Percentiles rank a stretch among this genome's conserved stretches.
phyloP scores from a whole-genome alignment of 2,329 filamentous ascomycete genomes.

The Fusarium compactum region DNA sequence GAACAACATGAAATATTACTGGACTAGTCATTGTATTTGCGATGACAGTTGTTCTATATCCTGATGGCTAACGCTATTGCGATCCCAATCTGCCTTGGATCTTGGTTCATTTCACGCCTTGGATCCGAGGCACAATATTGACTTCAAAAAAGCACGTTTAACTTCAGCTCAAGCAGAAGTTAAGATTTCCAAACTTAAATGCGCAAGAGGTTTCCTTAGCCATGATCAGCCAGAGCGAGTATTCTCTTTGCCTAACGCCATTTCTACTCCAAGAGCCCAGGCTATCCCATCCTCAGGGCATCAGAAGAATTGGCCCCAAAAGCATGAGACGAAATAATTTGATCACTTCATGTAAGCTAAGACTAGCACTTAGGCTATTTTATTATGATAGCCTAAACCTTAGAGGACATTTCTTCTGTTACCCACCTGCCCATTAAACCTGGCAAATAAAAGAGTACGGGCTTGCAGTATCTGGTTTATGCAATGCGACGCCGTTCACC shows the following conservation, averaged over 20 bases:
- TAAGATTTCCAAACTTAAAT: not conserved
- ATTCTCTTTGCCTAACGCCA: not conserved
- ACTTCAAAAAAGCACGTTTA: not conserved
- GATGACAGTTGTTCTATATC: not conserved
- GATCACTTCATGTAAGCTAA: too few species aligned
- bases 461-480: accelerated
- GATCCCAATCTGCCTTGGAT: not conserved
- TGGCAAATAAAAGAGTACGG: accelerated
- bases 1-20: accelerated
- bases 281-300: not conserved
- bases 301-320: too few species aligned
- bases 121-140: not conserved
- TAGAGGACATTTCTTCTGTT: too few species aligned
- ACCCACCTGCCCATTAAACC: too few species aligned
- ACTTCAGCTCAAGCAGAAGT: not conserved
- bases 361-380: too few species aligned
- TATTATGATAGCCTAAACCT: too few species aligned
- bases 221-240: not conserved
- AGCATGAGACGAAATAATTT: too few species aligned
- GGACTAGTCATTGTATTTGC: accelerated
- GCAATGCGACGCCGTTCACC: not conserved
- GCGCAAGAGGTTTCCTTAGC: not conserved
- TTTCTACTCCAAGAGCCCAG: not conserved
- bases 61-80: not conserved
- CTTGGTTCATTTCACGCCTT: not conserved